Base-by-base conservation (phyloP, 169 alveolate species). In the Fabrea salina region DNA sequence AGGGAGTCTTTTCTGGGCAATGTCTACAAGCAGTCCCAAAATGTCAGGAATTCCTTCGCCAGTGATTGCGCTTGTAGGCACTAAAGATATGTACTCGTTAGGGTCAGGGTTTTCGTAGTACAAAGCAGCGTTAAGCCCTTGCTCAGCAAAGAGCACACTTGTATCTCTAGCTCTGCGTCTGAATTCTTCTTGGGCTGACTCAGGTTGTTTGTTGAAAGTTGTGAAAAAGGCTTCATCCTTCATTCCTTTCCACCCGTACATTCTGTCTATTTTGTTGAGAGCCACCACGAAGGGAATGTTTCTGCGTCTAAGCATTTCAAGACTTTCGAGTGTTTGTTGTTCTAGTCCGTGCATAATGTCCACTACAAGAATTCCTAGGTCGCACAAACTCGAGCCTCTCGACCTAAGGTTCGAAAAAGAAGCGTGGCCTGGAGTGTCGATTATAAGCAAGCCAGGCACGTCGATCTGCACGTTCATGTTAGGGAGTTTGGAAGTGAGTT, bases 391-490 rank as follows among this genome's bases (percentile, higher is more conserved):
- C n/a, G 99, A 97, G 25, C 99, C 99, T 59, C 99, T 94, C 70
- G 98, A 96, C 82, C 99, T 93, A 39, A 98, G 87, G 88, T 98
- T 98, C 59, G 97, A 94, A 89, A 98, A 98, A 35, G 96, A 90
- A 79, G 97, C 99, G 93, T 99, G 99, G 6, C 99, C 99, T 5
- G 99, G 99, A 11, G 99, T 99, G 89, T 99, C 99, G 61, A 98
- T 99, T 71, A 99, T 94, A 70, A 98, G 92, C 66, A 97, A 90
- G 3, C 99, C 99, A 0, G 99, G 99, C 19, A 97, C 91, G 71
- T 96, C 71, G 27, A 96, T 78, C 19, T 92, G 53, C 74, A 57
- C 83, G 74, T 27, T 88, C 75, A 16, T 40, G 33, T 47, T 32
- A 8, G 47, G 47, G 13, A 87, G 75, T 84, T 85, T 90, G 8